Evolutionary conservation across 2,329 filamentous ascomycete genomes (phyloP), one percentile per base, ranked within the genome.

Genomic region (Oidium heveae): DNA sequence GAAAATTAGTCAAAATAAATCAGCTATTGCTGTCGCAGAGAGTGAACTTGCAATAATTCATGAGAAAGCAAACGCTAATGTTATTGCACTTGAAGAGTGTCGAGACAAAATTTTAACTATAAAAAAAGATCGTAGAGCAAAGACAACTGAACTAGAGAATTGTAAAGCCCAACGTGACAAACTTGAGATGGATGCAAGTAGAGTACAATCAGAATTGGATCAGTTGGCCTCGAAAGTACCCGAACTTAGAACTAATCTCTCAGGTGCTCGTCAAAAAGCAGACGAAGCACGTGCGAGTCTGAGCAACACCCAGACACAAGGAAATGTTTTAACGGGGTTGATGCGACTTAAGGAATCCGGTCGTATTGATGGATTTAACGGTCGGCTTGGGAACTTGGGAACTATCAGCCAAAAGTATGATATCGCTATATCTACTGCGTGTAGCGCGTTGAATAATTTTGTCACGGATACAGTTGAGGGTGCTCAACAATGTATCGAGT

Each of bases 401-500:
- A 81, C 85, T 0, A 98, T 98, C 60, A 88, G 98, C 63, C 75
- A 85, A 65, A 86, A 85, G 68, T 98, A 94, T 66, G 91, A 98
- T 63, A 79, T 98, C 46, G 91, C 91, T n/a, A 94, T 98, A 57
- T 98, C 93, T 0, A 98, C 91, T 0, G 93, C 91, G 12, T 96
- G 91, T 61, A 81, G 85, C 49, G 76, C 84, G 2, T 76, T 98
- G 10, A 86, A 98, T 67, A 94, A 96, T 64, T 88, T 98, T 68
- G 89, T 98, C 10, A 94, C 94, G 0, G 91, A 96, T 62, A 88
- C 86, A 0, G 89, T 96, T 15, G 91, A 96, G 63, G 85, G 87
- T 56, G 91, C 88, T 59, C 91, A 98, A 67, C 88, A 96, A 66
- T 98, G 93, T 67, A 96, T 98, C 59, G 91, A 96, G 64, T 91